Percentiles rank a stretch among this genome's conserved stretches.
Evolutionary conservation across 2,329 filamentous ascomycete genomes (phyloP).

Genomic region (Cladosporium colombiae): DNA sequence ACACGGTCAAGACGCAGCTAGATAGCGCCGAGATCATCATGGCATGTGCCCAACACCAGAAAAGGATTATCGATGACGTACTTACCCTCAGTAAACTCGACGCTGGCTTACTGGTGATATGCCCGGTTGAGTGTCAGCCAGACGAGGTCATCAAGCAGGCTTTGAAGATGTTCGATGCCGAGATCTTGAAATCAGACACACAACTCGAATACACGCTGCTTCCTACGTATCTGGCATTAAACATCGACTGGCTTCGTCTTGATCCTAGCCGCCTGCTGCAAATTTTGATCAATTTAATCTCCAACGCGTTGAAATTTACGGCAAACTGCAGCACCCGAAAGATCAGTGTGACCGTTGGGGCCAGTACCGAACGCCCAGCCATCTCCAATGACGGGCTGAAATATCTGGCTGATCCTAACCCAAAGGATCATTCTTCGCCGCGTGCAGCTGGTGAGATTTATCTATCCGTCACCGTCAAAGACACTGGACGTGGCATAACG

Average conservation of each 20-base stretch:
- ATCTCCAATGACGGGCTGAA: constrained; percentile 4
- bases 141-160: constrained; percentile 37
- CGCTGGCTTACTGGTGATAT: constrained; percentile 39
- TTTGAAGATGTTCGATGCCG: constrained; percentile 39
- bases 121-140: constrained; percentile 39
- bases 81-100: constrained; percentile 46
- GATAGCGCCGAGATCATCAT: constrained; percentile 33
- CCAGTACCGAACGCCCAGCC: constrained; percentile 4
- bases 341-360: constrained; percentile 37
- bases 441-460: constrained; percentile 21
- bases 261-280: constrained; percentile 35
- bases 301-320: constrained; percentile 52
- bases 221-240: neutral
- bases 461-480: constrained; percentile 39
- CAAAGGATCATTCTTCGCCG: neutral
- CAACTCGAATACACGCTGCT: constrained; percentile 30
- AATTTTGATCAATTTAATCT: constrained; percentile 47
- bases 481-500: constrained; percentile 45
- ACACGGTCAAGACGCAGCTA: constrained; percentile 4
- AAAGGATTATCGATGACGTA: constrained; percentile 51
- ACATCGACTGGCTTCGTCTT: constrained; percentile 30
- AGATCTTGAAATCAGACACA: constrained; percentile 40
- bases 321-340: constrained; percentile 37
- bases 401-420: constrained; percentile 10
- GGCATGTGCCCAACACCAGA: constrained; percentile 35